Evolutionary conservation across 2,329 filamentous ascomycete genomes (phyloP), one percentile per base, ranked within the genome.

Genomic region (Emydomyces testavorans): DNA sequence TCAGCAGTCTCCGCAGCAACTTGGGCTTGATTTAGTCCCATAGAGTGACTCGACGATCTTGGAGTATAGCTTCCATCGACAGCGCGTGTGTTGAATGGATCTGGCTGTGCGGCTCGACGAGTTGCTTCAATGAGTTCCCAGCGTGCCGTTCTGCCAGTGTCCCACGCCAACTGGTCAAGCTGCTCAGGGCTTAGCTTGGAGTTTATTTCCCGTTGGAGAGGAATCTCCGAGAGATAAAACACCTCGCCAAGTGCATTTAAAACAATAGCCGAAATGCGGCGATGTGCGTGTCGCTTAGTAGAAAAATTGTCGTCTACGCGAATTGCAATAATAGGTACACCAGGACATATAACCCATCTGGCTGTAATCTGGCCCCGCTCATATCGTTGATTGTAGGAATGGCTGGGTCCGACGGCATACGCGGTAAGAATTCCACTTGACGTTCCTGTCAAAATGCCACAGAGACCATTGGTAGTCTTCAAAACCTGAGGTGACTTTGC

Each of bases 241-340:
- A 94, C 71, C 63, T 98, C 92, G 1, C 92, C 92, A 6, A 98
- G 71, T 0, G 92, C 90, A 62, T 98, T 98, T 45, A 98, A 67
- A n/a, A 80, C 85, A 35, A 90, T 82, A n/a, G 85, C 87, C 87
- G 88, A 96, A 10, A 92, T 77, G 23, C 89, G 80, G 10, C 78
- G 77, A 42, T 80, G 71, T 3, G 76, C 70, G 60, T 82, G 81
- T 24, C 89, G 80, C 56, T 80, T 82, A 21, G 74, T 64, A 41
- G 76, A 89, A 64, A 88, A 92, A 45, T 79, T 79, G 23, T 94
- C 88, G 58, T 98, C 92, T 5, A 94, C 77, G 37, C 78, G 78
- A 51, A 98, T 79, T 1, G 80, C 78, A 46, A 95, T 76, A 52
- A 98, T 92, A 0, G 92, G 92, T 2, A 96, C 88, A 34, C 92